Base-by-base conservation (phyloP, 495 filamentous ascomycete species). In the Penicillium manginii region DNA sequence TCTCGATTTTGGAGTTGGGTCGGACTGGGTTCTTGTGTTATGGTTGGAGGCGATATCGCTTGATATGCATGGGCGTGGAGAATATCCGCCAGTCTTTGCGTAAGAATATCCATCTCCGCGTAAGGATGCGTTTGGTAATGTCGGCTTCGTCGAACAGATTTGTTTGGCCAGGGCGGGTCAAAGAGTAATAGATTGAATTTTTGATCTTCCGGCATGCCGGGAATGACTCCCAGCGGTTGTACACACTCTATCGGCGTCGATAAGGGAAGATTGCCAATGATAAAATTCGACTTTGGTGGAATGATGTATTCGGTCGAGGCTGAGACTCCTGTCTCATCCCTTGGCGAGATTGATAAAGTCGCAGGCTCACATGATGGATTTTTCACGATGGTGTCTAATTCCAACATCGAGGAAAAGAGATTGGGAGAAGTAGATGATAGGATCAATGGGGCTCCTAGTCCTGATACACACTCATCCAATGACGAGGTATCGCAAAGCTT, bases 81-180 rank as follows among this genome's bases (percentile, higher is more conserved):
- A 17, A 77, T 69, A 47, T 68, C 52, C 5, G 59, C 60, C 12
- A 80, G 58, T 0, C 60, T 52, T 19, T 63, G 29, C 12, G 68
- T 70, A 3, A 80, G 64, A 9, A 52, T 7, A 4, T 73, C 67
- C 53, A 72, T 69, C 23, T 73, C 72, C 9, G 58, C 51, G 48
- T 77, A 74, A 9, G 75, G 63, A 12, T 79, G 75, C n/a, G 83
- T 87, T 1, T 67, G 60, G 71, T 97, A 97, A 18, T 82, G 78
- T 14, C 74, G 73, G 50, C 87, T 88, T 17, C 93, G 85, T 52
- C 82, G 82, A 10, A 88, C 94, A 21, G 92, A 96, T n/a, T 84
- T 82, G 66, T 96, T 97, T 2, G 91, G 88, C 93, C 93, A 98
- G 3, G 94, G 94, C 18, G 94, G 94, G 68, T 98, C 94, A 8